Percentiles rank a stretch among this genome's conserved stretches.
These are phyloP conservation scores for Geotrichum fermentans DNA, from an alignment of 1,139 yeast species.

Conservation along the genomic window DNA sequence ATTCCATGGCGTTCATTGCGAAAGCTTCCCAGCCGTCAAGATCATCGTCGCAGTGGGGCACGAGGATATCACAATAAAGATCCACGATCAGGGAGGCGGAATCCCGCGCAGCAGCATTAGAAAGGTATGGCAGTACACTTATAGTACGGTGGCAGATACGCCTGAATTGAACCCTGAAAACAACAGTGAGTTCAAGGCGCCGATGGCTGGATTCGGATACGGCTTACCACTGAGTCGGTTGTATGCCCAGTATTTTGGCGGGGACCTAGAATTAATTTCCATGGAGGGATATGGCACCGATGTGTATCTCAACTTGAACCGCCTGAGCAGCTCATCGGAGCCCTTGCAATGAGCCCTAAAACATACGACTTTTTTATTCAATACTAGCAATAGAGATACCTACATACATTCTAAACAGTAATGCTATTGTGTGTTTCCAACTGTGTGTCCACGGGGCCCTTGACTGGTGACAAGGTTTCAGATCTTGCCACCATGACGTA, in stretches of 20 bases:
- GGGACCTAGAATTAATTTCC: constrained; percentile 77
- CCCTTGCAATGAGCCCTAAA: constrained; percentile 43
- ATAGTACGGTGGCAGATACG: constrained; percentile 77
- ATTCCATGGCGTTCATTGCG: constrained; percentile 54
- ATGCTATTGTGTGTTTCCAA: no score
- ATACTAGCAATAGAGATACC: no score
- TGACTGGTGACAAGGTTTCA: no score
- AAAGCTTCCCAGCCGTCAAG: constrained; percentile 72
- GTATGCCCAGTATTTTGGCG: constrained; percentile 87
- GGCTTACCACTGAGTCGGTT: constrained; percentile 83
- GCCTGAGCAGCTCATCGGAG: constrained; percentile 47
- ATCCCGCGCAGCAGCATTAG: constrained; percentile 82
- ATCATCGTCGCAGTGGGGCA: constrained; percentile 87
- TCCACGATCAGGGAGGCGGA: constrained; percentile 93
- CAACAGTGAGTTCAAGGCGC: constrained; percentile 64
- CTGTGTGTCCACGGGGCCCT: no score
- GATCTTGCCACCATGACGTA: no score
- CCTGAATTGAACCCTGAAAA: constrained; percentile 60
- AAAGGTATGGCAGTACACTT: constrained; percentile 83
- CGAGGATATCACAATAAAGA: constrained; percentile 88
- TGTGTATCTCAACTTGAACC: constrained; percentile 77
- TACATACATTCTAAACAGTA: no score
- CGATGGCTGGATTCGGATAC: constrained; percentile 93
- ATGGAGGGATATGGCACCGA: constrained; percentile 97
- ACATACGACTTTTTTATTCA: no score